Conservation (phyloP, 2,329 filamentous ascomycete genomes). For the Epichloe typhina region DNA sequence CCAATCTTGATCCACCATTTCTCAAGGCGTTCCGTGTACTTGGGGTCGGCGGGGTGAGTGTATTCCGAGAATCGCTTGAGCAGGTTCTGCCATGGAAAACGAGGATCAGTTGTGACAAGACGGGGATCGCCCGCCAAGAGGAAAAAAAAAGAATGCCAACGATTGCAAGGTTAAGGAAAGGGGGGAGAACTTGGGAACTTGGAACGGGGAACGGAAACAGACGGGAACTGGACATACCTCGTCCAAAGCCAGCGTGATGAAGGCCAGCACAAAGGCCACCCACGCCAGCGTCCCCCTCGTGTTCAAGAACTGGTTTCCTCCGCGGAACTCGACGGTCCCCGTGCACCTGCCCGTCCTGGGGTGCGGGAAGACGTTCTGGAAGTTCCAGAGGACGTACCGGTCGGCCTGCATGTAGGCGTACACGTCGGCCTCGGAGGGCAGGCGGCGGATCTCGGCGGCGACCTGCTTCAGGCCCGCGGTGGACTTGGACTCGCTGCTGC, state of each 20-base stretch:
- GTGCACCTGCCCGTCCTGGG: slow-evolving; percentile 24
- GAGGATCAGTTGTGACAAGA: not conserved
- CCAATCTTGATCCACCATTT: slow-evolving; percentile 23
- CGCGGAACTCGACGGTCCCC: slow-evolving; percentile 26
- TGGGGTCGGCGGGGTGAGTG: slow-evolving; percentile 15
- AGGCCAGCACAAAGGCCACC: slow-evolving; percentile 26
- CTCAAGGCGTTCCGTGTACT: slow-evolving; percentile 16
- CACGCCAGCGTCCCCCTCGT: slow-evolving; percentile 24
- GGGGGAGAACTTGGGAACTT: no score
- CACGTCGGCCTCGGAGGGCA: slow-evolving; percentile 17
- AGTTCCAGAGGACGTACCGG: slow-evolving; percentile 28
- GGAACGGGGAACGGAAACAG: no score
- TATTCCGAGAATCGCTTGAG: slow-evolving; percentile 16
- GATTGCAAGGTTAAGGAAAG: not conserved
- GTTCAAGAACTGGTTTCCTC: slow-evolving; percentile 25
- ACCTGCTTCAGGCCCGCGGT: slow-evolving; percentile 14
- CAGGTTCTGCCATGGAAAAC: slow-evolving; percentile 15
- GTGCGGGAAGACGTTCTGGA: slow-evolving; percentile 25
- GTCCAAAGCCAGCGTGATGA: slow-evolving; percentile 23
- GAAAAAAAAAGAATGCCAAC: no score
- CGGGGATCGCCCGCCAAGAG: not conserved
- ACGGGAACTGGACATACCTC: slow-evolving; percentile 15
- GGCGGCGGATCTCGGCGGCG: slow-evolving; percentile 16
- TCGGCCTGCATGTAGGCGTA: slow-evolving; percentile 26
- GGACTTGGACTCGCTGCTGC: slow-evolving; percentile 8